These are phyloP conservation scores for Cyathus striatus DNA, from an alignment of 768 basidiomycete species.

Conservation along the genomic window DNA sequence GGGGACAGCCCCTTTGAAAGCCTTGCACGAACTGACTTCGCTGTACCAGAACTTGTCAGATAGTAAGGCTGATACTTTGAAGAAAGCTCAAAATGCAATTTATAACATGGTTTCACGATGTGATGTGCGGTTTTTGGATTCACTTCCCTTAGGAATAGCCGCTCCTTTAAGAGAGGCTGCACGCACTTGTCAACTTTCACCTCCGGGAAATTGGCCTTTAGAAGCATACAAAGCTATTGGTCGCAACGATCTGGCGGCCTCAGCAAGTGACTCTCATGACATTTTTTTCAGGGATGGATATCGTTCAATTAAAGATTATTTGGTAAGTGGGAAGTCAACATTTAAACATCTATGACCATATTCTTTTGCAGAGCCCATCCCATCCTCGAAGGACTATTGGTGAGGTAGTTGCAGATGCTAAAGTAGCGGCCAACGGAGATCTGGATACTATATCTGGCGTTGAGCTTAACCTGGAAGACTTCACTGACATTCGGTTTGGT, in stretches of 20 bases:
- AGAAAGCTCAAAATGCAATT: slow-evolving; percentile 65
- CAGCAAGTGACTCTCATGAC: slow-evolving; percentile 43
- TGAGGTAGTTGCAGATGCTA: slow-evolving; percentile 45
- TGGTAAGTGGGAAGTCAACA: slow-evolving; percentile 30
- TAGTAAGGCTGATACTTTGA: slow-evolving; percentile 43
- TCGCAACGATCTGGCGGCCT: slow-evolving; percentile 69
- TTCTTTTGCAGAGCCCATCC: slow-evolving; percentile 38
- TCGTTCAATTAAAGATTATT: slow-evolving; percentile 48
- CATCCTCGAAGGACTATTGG: slow-evolving; percentile 46
- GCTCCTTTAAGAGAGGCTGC: slow-evolving; percentile 81
- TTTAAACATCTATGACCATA: neutral
- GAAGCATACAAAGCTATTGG: slow-evolving; percentile 66
- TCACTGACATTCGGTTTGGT: slow-evolving; percentile 82
- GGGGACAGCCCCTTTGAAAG: slow-evolving; percentile 52
- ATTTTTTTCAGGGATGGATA: slow-evolving; percentile 49
- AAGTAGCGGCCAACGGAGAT: slow-evolving; percentile 47
- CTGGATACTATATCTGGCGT: slow-evolving; percentile 61
- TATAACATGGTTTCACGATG: slow-evolving; percentile 45
- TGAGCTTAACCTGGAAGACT: slow-evolving; percentile 66
- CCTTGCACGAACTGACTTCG: slow-evolving; percentile 46
- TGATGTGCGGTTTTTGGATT: slow-evolving; percentile 43
- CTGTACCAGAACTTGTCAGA: slow-evolving; percentile 62
- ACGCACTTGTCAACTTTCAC: slow-evolving; percentile 76
- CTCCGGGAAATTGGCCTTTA: slow-evolving; percentile 71
- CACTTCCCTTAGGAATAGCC: slow-evolving; percentile 64